Conservation (phyloP, 306 rosid genomes). For the Sindora glabra region DNA sequence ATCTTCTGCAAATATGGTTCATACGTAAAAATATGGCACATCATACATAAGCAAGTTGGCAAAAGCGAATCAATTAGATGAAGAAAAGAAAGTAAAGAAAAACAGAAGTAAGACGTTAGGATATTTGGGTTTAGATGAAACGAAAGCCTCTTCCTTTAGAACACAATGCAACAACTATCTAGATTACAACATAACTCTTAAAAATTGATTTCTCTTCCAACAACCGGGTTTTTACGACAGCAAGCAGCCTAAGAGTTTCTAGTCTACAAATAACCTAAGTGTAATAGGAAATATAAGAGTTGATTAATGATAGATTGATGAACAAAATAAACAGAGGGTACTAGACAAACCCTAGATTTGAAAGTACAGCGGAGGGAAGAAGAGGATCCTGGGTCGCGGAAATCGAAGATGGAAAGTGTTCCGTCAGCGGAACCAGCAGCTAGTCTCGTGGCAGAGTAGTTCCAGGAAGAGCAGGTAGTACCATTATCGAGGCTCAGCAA, state of each 20-base stretch:
- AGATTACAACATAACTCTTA: background rate
- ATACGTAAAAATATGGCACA: background rate
- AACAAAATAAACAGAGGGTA: background rate
- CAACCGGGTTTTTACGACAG: background rate
- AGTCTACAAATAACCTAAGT: too few species aligned
- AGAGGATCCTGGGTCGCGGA: constrained; percentile 47
- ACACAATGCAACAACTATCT: background rate
- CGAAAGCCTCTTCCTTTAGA: background rate
- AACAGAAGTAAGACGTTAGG: background rate
- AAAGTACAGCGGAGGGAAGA: constrained; percentile 51
- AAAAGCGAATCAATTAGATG: background rate
- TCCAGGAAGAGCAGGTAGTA: constrained; percentile 75
- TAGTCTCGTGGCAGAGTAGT: constrained; percentile 47
- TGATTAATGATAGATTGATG: background rate
- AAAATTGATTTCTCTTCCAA: background rate
- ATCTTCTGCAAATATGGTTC: background rate
- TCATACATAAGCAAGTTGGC: background rate
- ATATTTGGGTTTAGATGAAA: background rate
- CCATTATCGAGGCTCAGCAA: constrained; percentile 54
- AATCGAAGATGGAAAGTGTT: constrained; percentile 61
- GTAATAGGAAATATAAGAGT: background rate
- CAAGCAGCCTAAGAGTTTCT: too few species aligned
- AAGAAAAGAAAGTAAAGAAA: too few species aligned
- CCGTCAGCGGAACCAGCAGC: constrained; percentile 71
- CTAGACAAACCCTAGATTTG: constrained; percentile 45